phyloP scores from a whole-genome alignment of 768 basidiomycete species.

The Stropharia rugosoannulata region DNA sequence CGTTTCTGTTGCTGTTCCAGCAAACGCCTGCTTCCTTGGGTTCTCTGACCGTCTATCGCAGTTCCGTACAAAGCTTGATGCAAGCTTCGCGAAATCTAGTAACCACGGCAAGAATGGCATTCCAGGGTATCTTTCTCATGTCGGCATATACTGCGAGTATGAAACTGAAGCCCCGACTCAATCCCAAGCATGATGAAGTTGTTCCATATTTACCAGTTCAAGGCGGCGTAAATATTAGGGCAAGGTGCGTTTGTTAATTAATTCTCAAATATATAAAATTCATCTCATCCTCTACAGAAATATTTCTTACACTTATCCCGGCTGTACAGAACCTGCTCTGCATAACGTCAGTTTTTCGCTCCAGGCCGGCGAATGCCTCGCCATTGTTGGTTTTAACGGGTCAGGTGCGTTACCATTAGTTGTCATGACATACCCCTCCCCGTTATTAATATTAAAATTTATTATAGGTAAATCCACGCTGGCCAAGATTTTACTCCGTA shows the following conservation, averaged over 20 bases:
- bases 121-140: constrained; percentile 84
- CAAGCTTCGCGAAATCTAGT: constrained; percentile 62
- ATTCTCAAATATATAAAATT: constrained; percentile 2
- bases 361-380: constrained; percentile 74
- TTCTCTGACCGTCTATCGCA: constrained; percentile 79
- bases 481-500: constrained; percentile 76
- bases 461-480: constrained; percentile 81
- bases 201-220: constrained; percentile 45
- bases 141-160: constrained; percentile 82
- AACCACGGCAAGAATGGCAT: constrained; percentile 69
- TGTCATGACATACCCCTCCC: constrained; percentile 11
- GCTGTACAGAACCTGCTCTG: constrained; percentile 63
- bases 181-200: constrained; percentile 55
- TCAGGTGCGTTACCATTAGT: constrained; percentile 51
- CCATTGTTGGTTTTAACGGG: constrained; percentile 85
- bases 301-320: constrained; percentile 78
- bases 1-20: constrained; percentile 71
- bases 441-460: constrained; percentile 8
- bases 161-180: constrained; percentile 64
- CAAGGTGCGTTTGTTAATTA: constrained; percentile 45
- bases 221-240: constrained; percentile 69
- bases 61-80: constrained; percentile 71
- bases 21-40: constrained; percentile 75
- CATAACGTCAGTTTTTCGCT: constrained; percentile 69
- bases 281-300: constrained; percentile 25